phyloP scores from a whole-genome alignment of 2,329 filamentous ascomycete genomes.

The Colletotrichum australisinense region DNA sequence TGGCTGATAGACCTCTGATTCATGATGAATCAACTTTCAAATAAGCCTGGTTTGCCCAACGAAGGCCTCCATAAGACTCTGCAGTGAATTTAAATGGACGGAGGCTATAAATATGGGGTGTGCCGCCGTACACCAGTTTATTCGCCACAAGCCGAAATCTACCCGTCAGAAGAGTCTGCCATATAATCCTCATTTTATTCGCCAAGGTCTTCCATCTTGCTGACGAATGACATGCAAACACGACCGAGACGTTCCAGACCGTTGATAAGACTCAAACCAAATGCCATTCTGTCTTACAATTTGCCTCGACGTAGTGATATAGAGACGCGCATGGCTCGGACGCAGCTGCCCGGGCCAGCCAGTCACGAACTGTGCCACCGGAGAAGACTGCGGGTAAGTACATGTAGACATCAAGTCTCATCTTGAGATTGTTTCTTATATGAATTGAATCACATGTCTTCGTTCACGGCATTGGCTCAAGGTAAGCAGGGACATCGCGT shows the following conservation, averaged over 20 bases:
- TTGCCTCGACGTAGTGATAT: not conserved
- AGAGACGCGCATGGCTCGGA: not conserved
- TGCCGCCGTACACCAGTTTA: accelerated
- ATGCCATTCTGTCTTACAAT: not conserved
- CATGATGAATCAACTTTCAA: not conserved
- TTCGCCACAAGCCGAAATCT: not conserved
- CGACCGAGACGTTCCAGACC: not conserved
- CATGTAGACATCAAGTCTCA: not conserved
- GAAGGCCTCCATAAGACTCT: not conserved
- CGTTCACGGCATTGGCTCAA: not conserved
- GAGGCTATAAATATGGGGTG: accelerated
- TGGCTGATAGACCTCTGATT: not conserved
- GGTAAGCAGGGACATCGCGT: too few relatives aligned
- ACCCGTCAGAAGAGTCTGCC: not conserved
- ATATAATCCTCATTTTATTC: not conserved
- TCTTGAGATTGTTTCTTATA: not conserved
- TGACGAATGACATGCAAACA: not conserved
- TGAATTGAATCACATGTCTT: not conserved
- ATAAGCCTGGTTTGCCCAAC: not conserved
- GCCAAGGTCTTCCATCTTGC: not conserved
- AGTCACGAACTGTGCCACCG: not conserved
- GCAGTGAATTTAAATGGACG: accelerated
- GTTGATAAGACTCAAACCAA: not conserved
- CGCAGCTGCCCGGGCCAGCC: not conserved
- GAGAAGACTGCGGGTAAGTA: not conserved